phyloP scores from a whole-genome alignment of 2,329 filamentous ascomycete species.

The Daldinia sp. region DNA sequence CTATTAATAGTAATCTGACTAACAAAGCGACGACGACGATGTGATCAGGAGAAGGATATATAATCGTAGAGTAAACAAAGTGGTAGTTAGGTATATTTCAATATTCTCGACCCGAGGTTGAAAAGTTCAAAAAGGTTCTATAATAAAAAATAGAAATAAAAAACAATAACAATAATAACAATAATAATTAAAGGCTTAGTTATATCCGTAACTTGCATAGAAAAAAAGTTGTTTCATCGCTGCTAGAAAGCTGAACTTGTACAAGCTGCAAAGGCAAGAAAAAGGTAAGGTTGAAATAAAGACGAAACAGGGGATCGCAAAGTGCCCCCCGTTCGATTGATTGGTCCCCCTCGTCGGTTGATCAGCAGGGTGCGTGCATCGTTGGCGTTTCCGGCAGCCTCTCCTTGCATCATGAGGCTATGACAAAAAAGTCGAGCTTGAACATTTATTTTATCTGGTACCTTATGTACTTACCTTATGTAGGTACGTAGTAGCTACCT shows the following conservation, averaged over 20 bases:
- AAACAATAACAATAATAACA: neutral
- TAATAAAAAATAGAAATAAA: neutral
- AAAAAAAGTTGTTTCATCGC: conserved; percentile 32
- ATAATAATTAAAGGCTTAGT: neutral
- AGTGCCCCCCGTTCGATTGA: conserved; percentile 10
- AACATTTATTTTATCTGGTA: too few species aligned
- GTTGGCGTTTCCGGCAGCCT: conserved; percentile 37
- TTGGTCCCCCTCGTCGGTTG: conserved; percentile 23
- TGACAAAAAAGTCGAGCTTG: neutral
- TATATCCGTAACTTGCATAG: neutral
- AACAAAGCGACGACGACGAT: neutral
- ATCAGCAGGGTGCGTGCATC: conserved; percentile 31
- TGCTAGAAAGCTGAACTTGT: conserved; percentile 7
- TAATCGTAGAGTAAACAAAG: neutral
- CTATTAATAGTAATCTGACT: neutral
- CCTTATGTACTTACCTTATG: neutral
- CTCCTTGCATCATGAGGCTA: conserved; percentile 42
- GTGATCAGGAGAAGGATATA: neutral
- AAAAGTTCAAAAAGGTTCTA: neutral
- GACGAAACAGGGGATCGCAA: conserved; percentile 35
- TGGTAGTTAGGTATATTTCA: neutral
- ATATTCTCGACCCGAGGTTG: neutral
- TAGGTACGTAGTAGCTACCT: too few species aligned
- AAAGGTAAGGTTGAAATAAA: conserved; percentile 31
- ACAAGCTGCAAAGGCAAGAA: neutral